A percentile compares a stretch with the other conserved stretches of the same genome.
Conservation (phyloP, 345 rosid genomes). For the Gossypium stocksii region DNA sequence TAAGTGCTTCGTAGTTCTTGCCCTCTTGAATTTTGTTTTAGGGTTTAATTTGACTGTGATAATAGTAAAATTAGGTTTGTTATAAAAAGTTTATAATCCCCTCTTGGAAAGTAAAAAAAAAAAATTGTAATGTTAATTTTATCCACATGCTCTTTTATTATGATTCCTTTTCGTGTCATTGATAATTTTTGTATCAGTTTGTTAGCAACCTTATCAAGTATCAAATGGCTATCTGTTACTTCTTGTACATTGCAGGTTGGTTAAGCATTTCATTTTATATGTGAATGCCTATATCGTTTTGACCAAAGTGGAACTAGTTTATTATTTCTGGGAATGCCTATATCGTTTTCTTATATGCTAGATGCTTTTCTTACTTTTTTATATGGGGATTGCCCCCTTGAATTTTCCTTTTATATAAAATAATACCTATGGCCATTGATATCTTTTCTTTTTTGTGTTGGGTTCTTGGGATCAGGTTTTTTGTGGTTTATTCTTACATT, state of each 20-base stretch:
- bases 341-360: background rate
- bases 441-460: background rate
- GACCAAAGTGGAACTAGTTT: background rate
- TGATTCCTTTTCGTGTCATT: no score
- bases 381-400: background rate
- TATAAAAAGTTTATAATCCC: no score
- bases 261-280: background rate
- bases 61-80: no score
- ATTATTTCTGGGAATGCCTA: background rate
- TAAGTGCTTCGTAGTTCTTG: no score
- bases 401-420: background rate
- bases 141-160: no score
- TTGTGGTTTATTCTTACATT: slow-evolving; percentile 97
- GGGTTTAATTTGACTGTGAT: no score
- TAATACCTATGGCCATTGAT: slow-evolving; percentile 6
- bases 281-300: background rate
- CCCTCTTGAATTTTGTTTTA: no score
- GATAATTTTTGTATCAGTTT: slow-evolving; percentile 65
- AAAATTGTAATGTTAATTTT: no score
- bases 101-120: no score
- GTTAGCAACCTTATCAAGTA: slow-evolving; percentile 80
- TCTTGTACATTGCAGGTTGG: slow-evolving; percentile 84
- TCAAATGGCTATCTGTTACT: slow-evolving; percentile 87
- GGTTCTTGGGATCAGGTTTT: slow-evolving; percentile 51
- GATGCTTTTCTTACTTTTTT: no score